A percentile compares a stretch with the other conserved stretches of the same genome.
These are phyloP conservation scores for Nemania abortiva DNA, from an alignment of 2,329 filamentous ascomycete genomes.

Conservation along the genomic window DNA sequence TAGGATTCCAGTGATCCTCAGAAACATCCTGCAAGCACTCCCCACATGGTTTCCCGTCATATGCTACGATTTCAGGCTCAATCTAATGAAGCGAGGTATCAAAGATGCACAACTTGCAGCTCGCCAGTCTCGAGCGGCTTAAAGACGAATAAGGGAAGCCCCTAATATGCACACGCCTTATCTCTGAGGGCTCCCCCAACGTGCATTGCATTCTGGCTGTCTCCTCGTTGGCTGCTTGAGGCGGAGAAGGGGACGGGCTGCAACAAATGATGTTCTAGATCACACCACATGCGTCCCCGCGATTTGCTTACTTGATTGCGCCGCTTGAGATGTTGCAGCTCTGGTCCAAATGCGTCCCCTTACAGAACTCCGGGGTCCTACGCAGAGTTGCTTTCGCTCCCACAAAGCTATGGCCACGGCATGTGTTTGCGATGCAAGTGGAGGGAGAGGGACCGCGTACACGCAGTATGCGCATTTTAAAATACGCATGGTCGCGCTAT, in stretches of 20 bases:
- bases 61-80: constrained; percentile 28
- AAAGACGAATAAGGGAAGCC: constrained; percentile 27
- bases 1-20: constrained; percentile 48
- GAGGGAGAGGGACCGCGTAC: constrained; percentile 15
- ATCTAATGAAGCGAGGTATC: constrained; percentile 22
- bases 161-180: constrained; percentile 37
- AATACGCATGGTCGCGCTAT: constrained; percentile 20
- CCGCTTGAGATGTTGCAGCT: constrained; percentile 19
- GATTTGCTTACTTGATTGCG: constrained; percentile 28
- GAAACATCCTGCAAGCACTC: constrained; percentile 14
- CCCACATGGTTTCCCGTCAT: constrained; percentile 14
- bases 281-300: constrained; percentile 34
- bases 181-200: constrained; percentile 23
- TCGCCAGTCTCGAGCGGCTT: constrained; percentile 23
- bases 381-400: constrained; percentile 13
- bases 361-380: constrained; percentile 20
- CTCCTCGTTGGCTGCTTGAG: constrained; percentile 32
- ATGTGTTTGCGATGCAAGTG: constrained; percentile 25
- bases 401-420: constrained; percentile 21
- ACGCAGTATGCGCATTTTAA: constrained; percentile 28
- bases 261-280: constrained; percentile 36
- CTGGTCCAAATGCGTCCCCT: constrained; percentile 2
- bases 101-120: constrained; percentile 22
- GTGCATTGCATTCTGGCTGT: constrained; percentile 37
- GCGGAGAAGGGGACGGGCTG: constrained; percentile 23